These are phyloP conservation scores for Xylaria sp. DNA, from an alignment of 2,329 filamentous ascomycete species.

Conservation along the genomic window DNA sequence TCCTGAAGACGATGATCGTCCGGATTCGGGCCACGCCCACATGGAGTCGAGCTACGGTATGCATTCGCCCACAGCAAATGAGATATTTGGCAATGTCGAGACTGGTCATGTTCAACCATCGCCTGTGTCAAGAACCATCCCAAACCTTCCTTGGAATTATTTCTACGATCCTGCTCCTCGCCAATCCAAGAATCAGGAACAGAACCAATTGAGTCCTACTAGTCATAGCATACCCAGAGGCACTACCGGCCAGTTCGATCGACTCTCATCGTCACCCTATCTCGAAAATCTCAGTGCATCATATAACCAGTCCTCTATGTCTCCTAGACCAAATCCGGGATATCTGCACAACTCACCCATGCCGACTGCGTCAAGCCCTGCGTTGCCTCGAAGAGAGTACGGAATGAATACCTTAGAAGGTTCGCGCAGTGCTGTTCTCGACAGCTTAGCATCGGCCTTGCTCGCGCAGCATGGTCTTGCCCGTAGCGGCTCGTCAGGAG, in stretches of 20 bases:
- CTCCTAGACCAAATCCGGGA: slow-evolving; percentile 1
- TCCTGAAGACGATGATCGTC: slow-evolving; percentile 26
- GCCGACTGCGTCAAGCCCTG: slow-evolving; percentile 6
- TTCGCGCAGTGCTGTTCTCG: slow-evolving; percentile 28
- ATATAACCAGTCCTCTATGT: slow-evolving; percentile 11
- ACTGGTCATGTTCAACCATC: slow-evolving; percentile 33
- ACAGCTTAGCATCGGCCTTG: slow-evolving; percentile 25
- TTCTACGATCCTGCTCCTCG: slow-evolving; percentile 34
- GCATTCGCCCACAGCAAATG: slow-evolving; percentile 47
- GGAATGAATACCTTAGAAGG: slow-evolving; percentile 11
- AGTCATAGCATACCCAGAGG: slow-evolving; percentile 26
- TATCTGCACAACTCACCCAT: slow-evolving; percentile 4
- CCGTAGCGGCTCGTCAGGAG: slow-evolving; percentile 11
- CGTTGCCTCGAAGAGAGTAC: slow-evolving; percentile 12
- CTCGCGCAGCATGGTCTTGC: slow-evolving; percentile 27
- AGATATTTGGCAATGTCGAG: slow-evolving; percentile 42
- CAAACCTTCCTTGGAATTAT: slow-evolving; percentile 48
- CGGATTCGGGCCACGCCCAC: slow-evolving; percentile 27
- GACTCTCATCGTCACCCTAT: slow-evolving; percentile 24
- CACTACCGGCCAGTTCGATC: slow-evolving; percentile 20
- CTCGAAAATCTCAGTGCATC: slow-evolving; percentile 17
- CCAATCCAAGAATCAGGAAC: slow-evolving; percentile 22
- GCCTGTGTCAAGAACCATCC: slow-evolving; percentile 34
- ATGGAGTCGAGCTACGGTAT: slow-evolving; percentile 51
- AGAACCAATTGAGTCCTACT: slow-evolving; percentile 18